phyloP scores from a whole-genome alignment of 768 basidiomycete species.

The Auriculariales sp. region DNA sequence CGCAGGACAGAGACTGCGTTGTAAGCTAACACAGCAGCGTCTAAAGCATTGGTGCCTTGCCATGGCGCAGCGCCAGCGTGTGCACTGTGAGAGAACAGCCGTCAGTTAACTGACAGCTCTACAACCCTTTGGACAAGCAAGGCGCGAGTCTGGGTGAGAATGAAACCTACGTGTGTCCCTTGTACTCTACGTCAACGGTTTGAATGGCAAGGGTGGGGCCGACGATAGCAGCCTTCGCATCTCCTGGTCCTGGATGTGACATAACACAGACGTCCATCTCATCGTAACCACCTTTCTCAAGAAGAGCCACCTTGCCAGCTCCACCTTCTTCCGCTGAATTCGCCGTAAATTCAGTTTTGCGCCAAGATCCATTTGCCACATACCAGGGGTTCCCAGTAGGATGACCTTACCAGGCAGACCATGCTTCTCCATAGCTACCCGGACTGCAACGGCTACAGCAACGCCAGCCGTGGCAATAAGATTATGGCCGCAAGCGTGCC shows the following conservation, averaged over 20 bases:
- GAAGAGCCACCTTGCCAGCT: conserved; percentile 60
- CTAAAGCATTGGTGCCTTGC: conserved; percentile 78
- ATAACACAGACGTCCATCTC: conserved; percentile 75
- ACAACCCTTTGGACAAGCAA: conserved; percentile 20
- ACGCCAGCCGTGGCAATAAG: conserved; percentile 16
- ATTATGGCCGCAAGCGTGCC: conserved; percentile 12
- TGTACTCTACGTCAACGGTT: conserved; percentile 51
- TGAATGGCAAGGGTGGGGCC: conserved; percentile 51
- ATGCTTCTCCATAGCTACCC: conserved; percentile 12
- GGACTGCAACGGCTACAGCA: conserved; percentile 14
- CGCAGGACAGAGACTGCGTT: conserved; percentile 63
- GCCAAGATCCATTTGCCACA: conserved; percentile 1
- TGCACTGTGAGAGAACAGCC: conserved; percentile 29
- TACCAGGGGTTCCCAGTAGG: conserved; percentile 18
- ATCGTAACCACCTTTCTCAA: conserved; percentile 62
- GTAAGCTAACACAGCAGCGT: conserved; percentile 80
- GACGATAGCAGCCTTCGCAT: conserved; percentile 31
- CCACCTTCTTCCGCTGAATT: conserved; percentile 75
- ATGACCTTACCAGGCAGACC: conserved; percentile 13
- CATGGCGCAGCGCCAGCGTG: conserved; percentile 74
- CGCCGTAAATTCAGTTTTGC: conserved; percentile 50
- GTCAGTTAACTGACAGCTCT: conserved; percentile 2
- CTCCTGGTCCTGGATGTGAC: conserved; percentile 56
- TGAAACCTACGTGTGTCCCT: conserved; percentile 49
- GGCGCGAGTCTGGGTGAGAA: not conserved